Conservation (phyloP, 148 eudicot species). For the Silene latifolia region DNA sequence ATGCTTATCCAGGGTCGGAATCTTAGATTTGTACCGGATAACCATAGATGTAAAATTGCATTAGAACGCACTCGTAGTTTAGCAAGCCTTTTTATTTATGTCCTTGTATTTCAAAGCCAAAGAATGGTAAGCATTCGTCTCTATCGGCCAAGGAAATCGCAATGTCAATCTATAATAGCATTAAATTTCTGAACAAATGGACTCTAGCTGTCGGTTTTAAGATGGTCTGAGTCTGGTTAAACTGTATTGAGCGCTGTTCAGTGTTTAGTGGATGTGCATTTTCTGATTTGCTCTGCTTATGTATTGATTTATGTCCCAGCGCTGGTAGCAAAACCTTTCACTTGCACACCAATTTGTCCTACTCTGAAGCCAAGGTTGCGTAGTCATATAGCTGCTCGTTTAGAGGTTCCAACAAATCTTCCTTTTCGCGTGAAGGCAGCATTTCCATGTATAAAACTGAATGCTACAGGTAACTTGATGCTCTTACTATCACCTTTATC, state of each 20-base stretch:
- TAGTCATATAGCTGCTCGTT: not conserved
- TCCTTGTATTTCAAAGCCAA: too few relatives aligned
- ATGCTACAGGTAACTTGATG: not conserved
- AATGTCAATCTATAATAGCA: too few relatives aligned
- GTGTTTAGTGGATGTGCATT: not conserved
- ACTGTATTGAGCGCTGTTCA: not conserved
- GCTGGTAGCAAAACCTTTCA: conserved; percentile 10
- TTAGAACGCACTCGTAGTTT: too few relatives aligned
- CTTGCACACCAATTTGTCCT: not conserved
- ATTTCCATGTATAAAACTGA: conserved; percentile 10
- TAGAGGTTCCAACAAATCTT: not conserved
- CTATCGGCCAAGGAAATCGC: too few relatives aligned
- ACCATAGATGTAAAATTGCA: too few relatives aligned
- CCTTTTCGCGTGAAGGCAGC: conserved; percentile 9
- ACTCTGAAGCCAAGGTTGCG: not conserved
- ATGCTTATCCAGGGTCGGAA: too few relatives aligned
- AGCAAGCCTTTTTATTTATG: too few relatives aligned
- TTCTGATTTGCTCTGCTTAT: conserved; percentile 1
- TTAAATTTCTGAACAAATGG: not conserved
- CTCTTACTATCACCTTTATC: not conserved
- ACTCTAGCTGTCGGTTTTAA: not conserved
- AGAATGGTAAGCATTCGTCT: too few relatives aligned
- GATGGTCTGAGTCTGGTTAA: not conserved
- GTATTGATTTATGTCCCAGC: conserved; percentile 11
- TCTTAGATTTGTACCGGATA: too few relatives aligned